Evolutionary conservation across 2,329 filamentous ascomycete species (phyloP).

Genomic region (Pseudopithomyces chartarum): DNA sequence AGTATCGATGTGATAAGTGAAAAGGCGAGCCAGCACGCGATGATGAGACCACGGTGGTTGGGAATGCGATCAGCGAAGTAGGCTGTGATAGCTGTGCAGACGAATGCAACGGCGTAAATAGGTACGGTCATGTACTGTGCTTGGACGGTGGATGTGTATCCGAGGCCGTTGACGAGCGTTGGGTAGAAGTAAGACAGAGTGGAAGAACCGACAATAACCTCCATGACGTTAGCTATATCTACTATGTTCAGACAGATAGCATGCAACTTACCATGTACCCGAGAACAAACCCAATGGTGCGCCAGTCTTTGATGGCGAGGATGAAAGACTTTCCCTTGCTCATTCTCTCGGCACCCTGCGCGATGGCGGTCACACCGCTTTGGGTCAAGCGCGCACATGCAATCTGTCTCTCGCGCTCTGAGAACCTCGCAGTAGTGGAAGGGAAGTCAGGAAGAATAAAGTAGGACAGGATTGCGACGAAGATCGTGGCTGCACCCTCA

Average conservation of each 20-base stretch:
- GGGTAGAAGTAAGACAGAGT: slow-evolving; percentile 62
- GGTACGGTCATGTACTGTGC: slow-evolving; percentile 60
- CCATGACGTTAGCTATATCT: slow-evolving; percentile 7
- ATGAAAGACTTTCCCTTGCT: slow-evolving; percentile 46
- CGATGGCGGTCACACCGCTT: slow-evolving; percentile 47
- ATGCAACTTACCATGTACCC: slow-evolving; percentile 52
- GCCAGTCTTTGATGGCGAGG: slow-evolving; percentile 50
- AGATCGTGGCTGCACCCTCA: slow-evolving; percentile 51
- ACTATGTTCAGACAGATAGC: slow-evolving; percentile 18
- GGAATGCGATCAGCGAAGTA: slow-evolving; percentile 56
- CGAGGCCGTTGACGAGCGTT: slow-evolving; percentile 57
- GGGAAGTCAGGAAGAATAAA: slow-evolving; percentile 59
- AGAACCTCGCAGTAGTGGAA: slow-evolving; percentile 50
- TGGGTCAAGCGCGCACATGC: slow-evolving; percentile 53
- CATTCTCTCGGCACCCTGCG: slow-evolving; percentile 35
- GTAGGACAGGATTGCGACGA: slow-evolving; percentile 48
- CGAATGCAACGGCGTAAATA: slow-evolving; percentile 60
- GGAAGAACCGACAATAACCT: slow-evolving; percentile 53
- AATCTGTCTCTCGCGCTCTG: slow-evolving; percentile 48
- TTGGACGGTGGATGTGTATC: slow-evolving; percentile 50
- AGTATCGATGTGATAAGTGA: slow-evolving; percentile 46
- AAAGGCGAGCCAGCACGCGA: slow-evolving; percentile 54
- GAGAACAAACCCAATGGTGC: slow-evolving; percentile 55
- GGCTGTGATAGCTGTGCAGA: slow-evolving; percentile 54
- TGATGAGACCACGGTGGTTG: slow-evolving; percentile 54